These are phyloP conservation scores for Penicillium salamii DNA, from an alignment of 495 filamentous ascomycete species.

Conservation along the genomic window DNA sequence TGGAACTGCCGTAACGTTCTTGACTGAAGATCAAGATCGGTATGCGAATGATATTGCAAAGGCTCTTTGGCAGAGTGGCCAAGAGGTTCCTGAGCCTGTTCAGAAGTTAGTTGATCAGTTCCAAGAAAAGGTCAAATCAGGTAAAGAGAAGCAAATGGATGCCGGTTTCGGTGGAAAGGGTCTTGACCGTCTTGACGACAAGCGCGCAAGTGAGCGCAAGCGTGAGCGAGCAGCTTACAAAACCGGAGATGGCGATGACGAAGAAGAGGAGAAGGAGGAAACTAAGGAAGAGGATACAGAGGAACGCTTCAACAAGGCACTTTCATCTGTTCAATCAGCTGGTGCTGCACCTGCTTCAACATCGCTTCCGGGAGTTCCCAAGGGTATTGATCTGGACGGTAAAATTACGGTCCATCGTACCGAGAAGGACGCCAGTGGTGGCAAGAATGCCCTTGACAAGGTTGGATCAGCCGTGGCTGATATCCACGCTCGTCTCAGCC, in stretches of 20 bases:
- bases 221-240: conserved; percentile 87
- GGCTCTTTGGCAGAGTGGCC: conserved; percentile 87
- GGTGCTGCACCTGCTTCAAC: conserved; percentile 42
- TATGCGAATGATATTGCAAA: conserved; percentile 88
- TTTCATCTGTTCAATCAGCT: conserved; percentile 60
- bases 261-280: conserved; percentile 80
- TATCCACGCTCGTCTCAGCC: conserved; percentile 83
- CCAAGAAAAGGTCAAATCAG: conserved; percentile 84
- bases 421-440: conserved; percentile 49
- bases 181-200: conserved; percentile 83
- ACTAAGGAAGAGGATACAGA: conserved; percentile 66
- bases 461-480: conserved; percentile 80
- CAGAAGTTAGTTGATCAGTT: conserved; percentile 65
- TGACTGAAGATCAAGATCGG: conserved; percentile 87
- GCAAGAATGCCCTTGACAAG: conserved; percentile 75
- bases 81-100: conserved; percentile 70
- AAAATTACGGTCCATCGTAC: conserved; percentile 80
- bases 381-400: conserved; percentile 65
- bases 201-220: conserved; percentile 78
- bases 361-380: conserved; percentile 50
- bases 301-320: conserved; percentile 63
- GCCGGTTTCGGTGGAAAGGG: conserved; percentile 96
- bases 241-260: conserved; percentile 84
- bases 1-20: conserved; percentile 91
- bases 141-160: conserved; percentile 77